Base-by-base conservation (phyloP, 1,284 basidiomycete genomes). In the Pascua sp. region DNA sequence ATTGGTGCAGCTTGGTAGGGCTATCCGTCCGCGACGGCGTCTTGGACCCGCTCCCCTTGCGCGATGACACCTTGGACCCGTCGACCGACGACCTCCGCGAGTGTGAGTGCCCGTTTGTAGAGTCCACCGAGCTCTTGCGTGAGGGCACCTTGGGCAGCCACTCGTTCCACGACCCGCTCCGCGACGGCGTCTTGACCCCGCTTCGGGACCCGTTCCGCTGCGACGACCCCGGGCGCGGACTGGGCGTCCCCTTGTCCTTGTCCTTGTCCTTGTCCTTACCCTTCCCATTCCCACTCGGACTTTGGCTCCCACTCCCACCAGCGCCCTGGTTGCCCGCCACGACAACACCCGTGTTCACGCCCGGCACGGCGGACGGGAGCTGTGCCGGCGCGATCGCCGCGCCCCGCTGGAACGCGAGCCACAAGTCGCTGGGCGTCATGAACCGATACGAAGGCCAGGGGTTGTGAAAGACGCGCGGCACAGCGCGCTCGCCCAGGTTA, bases 391-490 rank as follows among this genome's bases (percentile, higher is more conserved):
- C 75, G 7, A 78, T 60, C 1, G 69, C 68, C 15, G 76, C 75
- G 2, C 76, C 76, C 43, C 68, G 65, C 49, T 70, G 64, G 56
- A 72, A 76, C 0, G 75, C 67, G 11, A 62, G 51, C 57, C 66
- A 76, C 5, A 70, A 67, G 51, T 78, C 76, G 8, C 44, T 54
- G 24, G 72, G 51, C 0, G 67, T 65, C 3, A 72, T 66, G 2
- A 67, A 56, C 11, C 73, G 66, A 59, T 73, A 78, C 9, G 72
- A 75, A 43, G 69, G 70, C 76, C 76, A 78, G 0, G 76, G 76
- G 58, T 78, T 78, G 54, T 66, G 60, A 57, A 76, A 78, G 53
- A 68, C 70, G 11, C 55, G 57, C 8, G 72, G 67, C 17, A 63
- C 64, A n/a, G 42, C 40, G 13, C 18, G 39, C 24, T 32, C 32